Percentiles rank a stretch among this genome's conserved stretches.
phyloP scores from a whole-genome alignment of 768 basidiomycete genomes.

The Rhizopogon salebrosus region DNA sequence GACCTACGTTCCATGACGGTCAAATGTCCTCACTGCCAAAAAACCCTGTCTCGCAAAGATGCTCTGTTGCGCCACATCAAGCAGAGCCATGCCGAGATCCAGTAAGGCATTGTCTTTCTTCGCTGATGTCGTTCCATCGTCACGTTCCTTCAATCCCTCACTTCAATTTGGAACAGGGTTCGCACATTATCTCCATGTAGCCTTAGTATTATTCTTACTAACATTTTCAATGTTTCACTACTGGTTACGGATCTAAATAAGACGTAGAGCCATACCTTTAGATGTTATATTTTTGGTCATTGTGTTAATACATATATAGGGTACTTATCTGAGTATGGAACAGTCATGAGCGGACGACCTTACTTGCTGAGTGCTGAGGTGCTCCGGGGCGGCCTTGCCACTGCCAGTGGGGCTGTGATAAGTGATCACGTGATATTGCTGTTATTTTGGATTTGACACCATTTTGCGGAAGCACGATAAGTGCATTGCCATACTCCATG shows the following conservation, averaged over 20 bases:
- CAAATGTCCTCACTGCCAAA: slow-evolving; percentile 15
- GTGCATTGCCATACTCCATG: background rate
- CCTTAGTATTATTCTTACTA: background rate
- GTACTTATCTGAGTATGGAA: too few species aligned
- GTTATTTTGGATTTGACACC: too few species aligned
- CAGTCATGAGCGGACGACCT: too few species aligned
- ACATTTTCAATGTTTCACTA: background rate
- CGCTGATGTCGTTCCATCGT: background rate
- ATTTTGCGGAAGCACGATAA: too few species aligned
- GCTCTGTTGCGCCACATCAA: slow-evolving; percentile 20
- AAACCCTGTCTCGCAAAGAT: slow-evolving; percentile 18
- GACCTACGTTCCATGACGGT: background rate
- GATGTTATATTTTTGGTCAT: too few species aligned
- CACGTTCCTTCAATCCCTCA: background rate
- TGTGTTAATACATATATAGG: too few species aligned
- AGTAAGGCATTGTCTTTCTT: background rate
- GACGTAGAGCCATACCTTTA: background rate
- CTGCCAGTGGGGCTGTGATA: too few species aligned
- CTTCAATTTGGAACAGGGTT: background rate
- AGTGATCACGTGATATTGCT: too few species aligned
- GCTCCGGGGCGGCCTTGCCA: too few species aligned
- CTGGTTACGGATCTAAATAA: background rate
- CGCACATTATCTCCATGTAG: background rate
- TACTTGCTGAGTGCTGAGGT: too few species aligned
- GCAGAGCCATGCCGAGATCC: slow-evolving; percentile 9